Evolutionary conservation across 768 basidiomycete genomes (phyloP).

Genomic region (Rhodotorula diobovata): DNA sequence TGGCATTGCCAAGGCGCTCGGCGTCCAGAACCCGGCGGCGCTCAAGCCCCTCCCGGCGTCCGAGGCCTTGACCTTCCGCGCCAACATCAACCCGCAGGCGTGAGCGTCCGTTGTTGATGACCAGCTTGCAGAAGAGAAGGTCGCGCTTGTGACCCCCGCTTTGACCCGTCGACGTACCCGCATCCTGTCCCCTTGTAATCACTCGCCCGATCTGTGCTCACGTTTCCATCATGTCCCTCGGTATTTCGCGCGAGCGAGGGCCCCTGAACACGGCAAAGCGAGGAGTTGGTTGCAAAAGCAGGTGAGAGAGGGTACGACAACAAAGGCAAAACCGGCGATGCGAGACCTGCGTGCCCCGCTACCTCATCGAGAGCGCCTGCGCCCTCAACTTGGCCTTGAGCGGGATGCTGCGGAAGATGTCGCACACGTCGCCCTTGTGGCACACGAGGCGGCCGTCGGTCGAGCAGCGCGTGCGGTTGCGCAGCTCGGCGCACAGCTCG

Average conservation of each 20-base stretch:
- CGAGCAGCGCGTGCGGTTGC: slow-evolving; percentile 33
- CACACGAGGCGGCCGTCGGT: slow-evolving; percentile 35
- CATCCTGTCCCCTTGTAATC: too few species aligned
- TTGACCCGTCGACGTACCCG: too few species aligned
- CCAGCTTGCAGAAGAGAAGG: background rate
- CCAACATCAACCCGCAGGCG: slow-evolving; percentile 15
- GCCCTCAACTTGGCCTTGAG: slow-evolving; percentile 13
- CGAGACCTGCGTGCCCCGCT: too few species aligned
- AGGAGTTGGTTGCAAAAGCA: too few species aligned
- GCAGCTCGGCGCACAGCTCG: slow-evolving; percentile 34
- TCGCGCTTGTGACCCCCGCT: too few species aligned
- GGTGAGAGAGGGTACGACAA: background rate
- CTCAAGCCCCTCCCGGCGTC: slow-evolving; percentile 29
- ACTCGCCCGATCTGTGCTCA: too few species aligned
- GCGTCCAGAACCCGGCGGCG: slow-evolving; percentile 45
- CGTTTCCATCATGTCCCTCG: too few species aligned
- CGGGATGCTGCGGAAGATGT: slow-evolving; percentile 32
- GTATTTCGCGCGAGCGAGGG: too few species aligned
- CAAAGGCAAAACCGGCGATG: background rate
- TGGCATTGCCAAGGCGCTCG: slow-evolving; percentile 71
- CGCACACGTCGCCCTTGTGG: slow-evolving; percentile 33
- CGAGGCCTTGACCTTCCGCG: slow-evolving; percentile 29
- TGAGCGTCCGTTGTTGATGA: background rate
- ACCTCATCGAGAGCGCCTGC: slow-evolving; percentile 7
- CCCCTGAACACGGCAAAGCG: too few species aligned